Base-by-base conservation (phyloP, 2,329 filamentous ascomycete species). In the Aspergillus nomiae region DNA sequence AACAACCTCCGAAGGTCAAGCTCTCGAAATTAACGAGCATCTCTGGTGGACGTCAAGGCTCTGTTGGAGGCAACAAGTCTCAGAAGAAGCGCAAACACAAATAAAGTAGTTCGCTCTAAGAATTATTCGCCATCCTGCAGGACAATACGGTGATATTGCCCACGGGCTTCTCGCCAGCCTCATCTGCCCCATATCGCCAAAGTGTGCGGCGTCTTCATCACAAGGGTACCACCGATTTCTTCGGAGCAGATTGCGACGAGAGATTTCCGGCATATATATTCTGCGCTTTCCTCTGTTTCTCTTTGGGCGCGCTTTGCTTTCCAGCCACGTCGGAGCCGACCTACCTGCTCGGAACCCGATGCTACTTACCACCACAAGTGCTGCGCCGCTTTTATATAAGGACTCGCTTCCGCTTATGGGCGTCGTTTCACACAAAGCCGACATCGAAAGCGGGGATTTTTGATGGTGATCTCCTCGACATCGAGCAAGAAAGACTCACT, bases 11-110 rank as follows among this genome's bases (percentile, higher is more conserved):
- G 43, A 50, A 62, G 5, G 63, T 69, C 41, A 69, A 65, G 10
- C 34, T 75, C 10, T 67, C 64, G 3, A 28, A 70, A 5, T 56
- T 76, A 19, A 73, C 70, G n/a, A 74, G 72, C 61, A 76, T 77
- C 34, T 77, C 75, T 30, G 75, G 75, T 3, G 65, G 66, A 28
- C 60, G 67, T 53, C 56, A 66, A 14, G 58, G 57, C 9, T 38
- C n/a, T 4, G 24, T 48, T 9, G 63, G 64, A 5, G 62, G 64
- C 2, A 60, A 61, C 19, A 70, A 68, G 45, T 65, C 67, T 24
- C 66, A 71, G 50, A 71, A 70, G 60, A 72, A 71, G 50, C 66
- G 70, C 56, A 71, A 71, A 58, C 65, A 69, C 19, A 51, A 51
- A 51, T 51, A 51, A 32, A 51, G 6, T 51, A 3, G 3, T 6